Conservation (phyloP, 1,139 yeast species). For the Schwanniomyces etchellsii region DNA sequence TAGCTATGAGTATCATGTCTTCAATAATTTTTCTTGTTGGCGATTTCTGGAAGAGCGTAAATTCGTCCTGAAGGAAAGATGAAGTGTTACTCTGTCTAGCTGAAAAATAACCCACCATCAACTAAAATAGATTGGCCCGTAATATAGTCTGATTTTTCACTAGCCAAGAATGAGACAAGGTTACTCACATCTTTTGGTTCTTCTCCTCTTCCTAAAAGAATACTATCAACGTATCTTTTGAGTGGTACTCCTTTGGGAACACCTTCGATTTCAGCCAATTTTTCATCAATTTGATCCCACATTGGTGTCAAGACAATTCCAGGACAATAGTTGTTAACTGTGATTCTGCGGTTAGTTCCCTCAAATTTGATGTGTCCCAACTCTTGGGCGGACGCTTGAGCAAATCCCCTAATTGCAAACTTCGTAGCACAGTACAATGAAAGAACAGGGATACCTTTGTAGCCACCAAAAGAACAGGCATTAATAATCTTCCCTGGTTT, state of each 20-base stretch:
- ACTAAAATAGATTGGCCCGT: conserved; percentile 2
- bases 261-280: not conserved
- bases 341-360: conserved; percentile 1
- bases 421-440: conserved; percentile 18
- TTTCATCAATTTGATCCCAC: not conserved
- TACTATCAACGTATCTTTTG: not conserved
- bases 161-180: conserved; percentile 2
- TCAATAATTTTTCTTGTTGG: no score
- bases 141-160: not conserved
- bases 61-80: no score
- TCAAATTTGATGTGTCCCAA: not conserved
- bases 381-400: conserved; percentile 13
- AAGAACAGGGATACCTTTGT: conserved; percentile 11
- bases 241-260: conserved; percentile 1
- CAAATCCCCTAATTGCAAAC: conserved; percentile 20
- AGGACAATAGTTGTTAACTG: conserved; percentile 2
- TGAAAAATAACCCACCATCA: conserved; percentile 1
- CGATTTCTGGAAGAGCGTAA: no score
- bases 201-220: not conserved
- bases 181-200: conserved; percentile 1
- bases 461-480: conserved; percentile 19
- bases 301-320: conserved; percentile 1
- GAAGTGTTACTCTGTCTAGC: no score
- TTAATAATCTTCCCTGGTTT: conserved; percentile 21
- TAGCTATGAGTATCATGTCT: no score